A percentile compares a stretch with the other conserved stretches of the same genome.
Conservation (phyloP, 345 rosid genomes). For the Boechera retrofracta region DNA sequence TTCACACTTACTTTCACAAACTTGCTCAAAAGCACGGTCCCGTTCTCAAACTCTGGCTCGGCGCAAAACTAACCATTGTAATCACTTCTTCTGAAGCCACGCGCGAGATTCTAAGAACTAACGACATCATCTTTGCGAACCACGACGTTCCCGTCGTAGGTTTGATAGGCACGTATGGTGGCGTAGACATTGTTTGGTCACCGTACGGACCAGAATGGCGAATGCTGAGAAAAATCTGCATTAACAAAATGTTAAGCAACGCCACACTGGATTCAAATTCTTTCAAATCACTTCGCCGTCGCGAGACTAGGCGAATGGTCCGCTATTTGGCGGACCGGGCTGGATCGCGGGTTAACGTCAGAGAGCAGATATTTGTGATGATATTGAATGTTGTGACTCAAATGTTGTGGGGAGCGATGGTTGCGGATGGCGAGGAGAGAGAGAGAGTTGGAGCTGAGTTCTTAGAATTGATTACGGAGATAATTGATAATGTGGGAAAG, state of each 20-base stretch:
- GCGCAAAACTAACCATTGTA: conserved; percentile 35
- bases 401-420: conserved; percentile 54
- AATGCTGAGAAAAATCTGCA: conserved; percentile 38
- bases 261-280: conserved; percentile 39
- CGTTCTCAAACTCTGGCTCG: conserved; percentile 43
- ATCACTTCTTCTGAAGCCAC: conserved; percentile 31
- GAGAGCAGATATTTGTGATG: conserved; percentile 27
- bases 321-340: conserved; percentile 16
- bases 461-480: conserved; percentile 4
- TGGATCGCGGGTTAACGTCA: conserved; percentile 45
- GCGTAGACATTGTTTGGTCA: conserved; percentile 29
- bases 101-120: conserved; percentile 32
- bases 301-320: conserved; percentile 39
- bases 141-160: conserved; percentile 32
- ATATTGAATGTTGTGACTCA: conserved; percentile 29
- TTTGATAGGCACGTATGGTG: conserved; percentile 20
- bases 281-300: neutral
- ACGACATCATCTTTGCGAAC: conserved; percentile 41
- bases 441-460: conserved; percentile 34
- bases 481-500: neutral
- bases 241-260: conserved; percentile 43
- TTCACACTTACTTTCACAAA: conserved; percentile 32
- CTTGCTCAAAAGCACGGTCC: conserved; percentile 43
- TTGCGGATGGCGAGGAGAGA: conserved; percentile 31
- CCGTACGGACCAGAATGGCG: conserved; percentile 38